Evolutionary conservation across 2,329 filamentous ascomycete genomes (phyloP), one percentile per base, ranked within the genome.

Genomic region (Sporothrix euskadiensis): DNA sequence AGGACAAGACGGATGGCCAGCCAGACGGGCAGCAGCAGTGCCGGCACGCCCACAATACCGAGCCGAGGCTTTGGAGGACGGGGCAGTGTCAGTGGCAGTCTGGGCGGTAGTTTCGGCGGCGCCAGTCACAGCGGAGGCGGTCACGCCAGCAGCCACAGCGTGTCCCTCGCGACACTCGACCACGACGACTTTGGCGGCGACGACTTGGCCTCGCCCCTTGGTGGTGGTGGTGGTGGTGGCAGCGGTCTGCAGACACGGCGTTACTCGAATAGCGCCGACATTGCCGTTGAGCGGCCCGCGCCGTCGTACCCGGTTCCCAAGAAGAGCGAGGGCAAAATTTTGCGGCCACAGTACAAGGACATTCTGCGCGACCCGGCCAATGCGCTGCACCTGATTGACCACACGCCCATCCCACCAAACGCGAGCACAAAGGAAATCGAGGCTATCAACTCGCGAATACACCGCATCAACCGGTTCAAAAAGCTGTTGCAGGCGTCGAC

Each of bases 391-490:
- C 88, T 99, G 8, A 98, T 99, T 78, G 92, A 92, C 78, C 94
- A 99, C 82, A 90, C 94, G 6, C 84, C 92, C 0, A 85, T 92
- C 63, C 89, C 93, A 12, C 83, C 87, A 35, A 91, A 92, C 79
- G 93, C 94, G 2, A 88, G 90, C 0, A 87, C 91, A 1, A 98
- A 97, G 80, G 94, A 98, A 80, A 85, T 91, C 22, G 95, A 98
- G 79, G 91, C 91, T 14, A 91, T 97, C 80, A 94, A 92, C 73
- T 92, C 94, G 61, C 90, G 94, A 74, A 96, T 97, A 78, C 92
- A 93, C 7, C 91, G 96, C 75, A 99, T 99, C 81, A 98, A 99
- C 83, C 98, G 98, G 80, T 99, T 99, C 84, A 99, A 99, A 82
- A 92, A 92, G 78, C 93, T 99, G 71, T 86, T 99, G 7, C 96